These are phyloP conservation scores for Eudorina sp. DNA, from an alignment of 139 green algal species.

Conservation along the genomic window DNA sequence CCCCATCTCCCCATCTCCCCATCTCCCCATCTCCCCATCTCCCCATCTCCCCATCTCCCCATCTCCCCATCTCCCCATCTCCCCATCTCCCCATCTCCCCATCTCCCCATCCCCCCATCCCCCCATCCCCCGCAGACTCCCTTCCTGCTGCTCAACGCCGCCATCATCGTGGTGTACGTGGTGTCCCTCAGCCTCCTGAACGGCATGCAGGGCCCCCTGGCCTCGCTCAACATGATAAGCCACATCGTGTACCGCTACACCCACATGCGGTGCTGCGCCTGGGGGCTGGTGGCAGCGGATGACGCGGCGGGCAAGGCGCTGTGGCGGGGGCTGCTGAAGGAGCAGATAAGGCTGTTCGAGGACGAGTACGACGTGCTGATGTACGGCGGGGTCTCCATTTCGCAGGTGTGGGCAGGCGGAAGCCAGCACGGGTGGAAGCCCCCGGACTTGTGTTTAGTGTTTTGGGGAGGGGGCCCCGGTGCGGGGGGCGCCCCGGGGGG, in stretches of 20 bases:
- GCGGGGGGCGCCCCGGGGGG: too few species aligned
- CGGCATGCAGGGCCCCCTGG: conserved; percentile 49
- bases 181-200: conserved; percentile 36
- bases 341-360: conserved; percentile 4
- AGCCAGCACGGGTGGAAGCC: too few species aligned
- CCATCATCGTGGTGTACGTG: conserved; percentile 47
- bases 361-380: conserved; percentile 49
- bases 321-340: conserved; percentile 10
- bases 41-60: too few species aligned
- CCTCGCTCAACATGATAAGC: conserved; percentile 46
- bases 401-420: too few species aligned
- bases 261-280: background rate
- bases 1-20: too few species aligned
- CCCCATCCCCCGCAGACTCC: background rate
- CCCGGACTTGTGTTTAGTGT: too few species aligned
- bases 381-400: conserved; percentile 34
- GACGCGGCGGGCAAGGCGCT: background rate
- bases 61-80: too few species aligned
- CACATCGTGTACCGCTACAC: conserved; percentile 50
- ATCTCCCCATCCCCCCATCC: background rate
- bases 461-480: too few species aligned
- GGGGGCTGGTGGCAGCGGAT: background rate
- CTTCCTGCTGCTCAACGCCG: background rate
- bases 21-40: too few species aligned
- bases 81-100: too few species aligned